A percentile compares a stretch with the other conserved stretches of the same genome.
Conservation (phyloP, 2,329 filamentous ascomycete genomes). For the Curvularia eragrostidis region DNA sequence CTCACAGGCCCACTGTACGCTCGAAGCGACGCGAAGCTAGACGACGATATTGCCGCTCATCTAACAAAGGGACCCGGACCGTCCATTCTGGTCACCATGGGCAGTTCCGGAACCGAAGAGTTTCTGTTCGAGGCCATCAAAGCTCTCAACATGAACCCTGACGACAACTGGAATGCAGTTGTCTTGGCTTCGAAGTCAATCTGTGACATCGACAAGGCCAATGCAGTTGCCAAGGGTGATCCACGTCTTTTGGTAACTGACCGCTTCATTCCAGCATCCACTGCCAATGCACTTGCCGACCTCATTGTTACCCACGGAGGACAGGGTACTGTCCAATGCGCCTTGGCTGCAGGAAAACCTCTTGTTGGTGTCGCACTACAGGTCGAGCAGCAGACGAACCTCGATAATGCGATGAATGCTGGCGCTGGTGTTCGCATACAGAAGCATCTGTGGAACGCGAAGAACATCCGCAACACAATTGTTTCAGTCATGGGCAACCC, state of each 20-base stretch:
- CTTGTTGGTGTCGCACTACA: slow-evolving; percentile 43
- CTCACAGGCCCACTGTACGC: slow-evolving; percentile 41
- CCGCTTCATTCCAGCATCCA: slow-evolving; percentile 39
- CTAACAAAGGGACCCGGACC: slow-evolving; percentile 31
- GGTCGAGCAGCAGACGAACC: slow-evolving; percentile 44
- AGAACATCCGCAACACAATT: slow-evolving; percentile 35
- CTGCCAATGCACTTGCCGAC: slow-evolving; percentile 40
- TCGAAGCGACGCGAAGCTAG: slow-evolving; percentile 29
- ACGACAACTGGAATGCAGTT: slow-evolving; percentile 42
- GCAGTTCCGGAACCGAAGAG: slow-evolving; percentile 41
- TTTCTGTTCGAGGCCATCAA: slow-evolving; percentile 44
- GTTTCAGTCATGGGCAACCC: slow-evolving; percentile 35
- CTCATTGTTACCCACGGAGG: slow-evolving; percentile 41
- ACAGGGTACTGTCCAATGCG: slow-evolving; percentile 44
- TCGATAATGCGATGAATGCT: slow-evolving; percentile 45
- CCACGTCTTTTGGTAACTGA: slow-evolving; percentile 40
- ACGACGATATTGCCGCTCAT: slow-evolving; percentile 38
- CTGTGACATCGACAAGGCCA: slow-evolving; percentile 38
- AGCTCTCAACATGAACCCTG: slow-evolving; percentile 31
- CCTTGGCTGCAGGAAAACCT: slow-evolving; percentile 41
- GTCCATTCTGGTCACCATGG: slow-evolving; percentile 42
- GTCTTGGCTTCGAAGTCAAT: slow-evolving; percentile 42
- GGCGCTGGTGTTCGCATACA: slow-evolving; percentile 41
- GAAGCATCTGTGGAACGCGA: slow-evolving; percentile 39
- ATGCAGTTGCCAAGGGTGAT: slow-evolving; percentile 31